phyloP scores from a whole-genome alignment of 2,329 filamentous ascomycete species.

The Neoarthrinium moseri region DNA sequence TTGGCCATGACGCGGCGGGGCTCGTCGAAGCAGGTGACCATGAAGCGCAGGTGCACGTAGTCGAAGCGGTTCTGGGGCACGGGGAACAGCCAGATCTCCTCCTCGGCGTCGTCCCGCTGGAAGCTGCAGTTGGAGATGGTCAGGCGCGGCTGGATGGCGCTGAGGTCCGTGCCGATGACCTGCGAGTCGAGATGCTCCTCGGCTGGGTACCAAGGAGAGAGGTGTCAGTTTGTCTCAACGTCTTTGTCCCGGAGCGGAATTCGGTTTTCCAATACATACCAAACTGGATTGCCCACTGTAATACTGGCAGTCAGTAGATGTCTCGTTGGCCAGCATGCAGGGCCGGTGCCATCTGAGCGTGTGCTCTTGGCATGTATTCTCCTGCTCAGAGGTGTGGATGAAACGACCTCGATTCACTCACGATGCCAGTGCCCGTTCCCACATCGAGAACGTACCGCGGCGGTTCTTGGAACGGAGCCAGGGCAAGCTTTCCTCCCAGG shows the following conservation, averaged over 20 bases:
- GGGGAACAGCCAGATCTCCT: not conserved
- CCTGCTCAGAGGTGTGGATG: too few relatives aligned
- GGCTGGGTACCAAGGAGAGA: not conserved
- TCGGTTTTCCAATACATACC: not conserved
- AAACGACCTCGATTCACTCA: too few relatives aligned
- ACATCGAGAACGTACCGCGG: not conserved
- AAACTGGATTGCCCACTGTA: not conserved
- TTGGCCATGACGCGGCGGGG: not conserved
- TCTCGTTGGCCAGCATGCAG: too few relatives aligned
- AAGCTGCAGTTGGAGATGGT: not conserved
- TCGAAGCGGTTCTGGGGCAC: not conserved
- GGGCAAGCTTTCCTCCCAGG: not conserved
- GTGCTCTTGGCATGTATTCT: too few relatives aligned
- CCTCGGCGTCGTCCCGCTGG: not conserved
- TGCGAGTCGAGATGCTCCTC: not conserved
- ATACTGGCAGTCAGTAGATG: too few relatives aligned
- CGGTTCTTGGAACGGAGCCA: not conserved
- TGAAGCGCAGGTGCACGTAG: not conserved
- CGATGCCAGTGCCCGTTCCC: not conserved
- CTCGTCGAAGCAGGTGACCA: not conserved
- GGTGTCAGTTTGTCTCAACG: not conserved
- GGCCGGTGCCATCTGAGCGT: too few relatives aligned
- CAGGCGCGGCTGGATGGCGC: not conserved
- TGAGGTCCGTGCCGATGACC: conserved; percentile 2
- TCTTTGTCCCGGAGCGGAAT: not conserved